These are phyloP conservation scores for Fusarium miscanthi DNA, from an alignment of 2,329 filamentous ascomycete species.

Conservation along the genomic window DNA sequence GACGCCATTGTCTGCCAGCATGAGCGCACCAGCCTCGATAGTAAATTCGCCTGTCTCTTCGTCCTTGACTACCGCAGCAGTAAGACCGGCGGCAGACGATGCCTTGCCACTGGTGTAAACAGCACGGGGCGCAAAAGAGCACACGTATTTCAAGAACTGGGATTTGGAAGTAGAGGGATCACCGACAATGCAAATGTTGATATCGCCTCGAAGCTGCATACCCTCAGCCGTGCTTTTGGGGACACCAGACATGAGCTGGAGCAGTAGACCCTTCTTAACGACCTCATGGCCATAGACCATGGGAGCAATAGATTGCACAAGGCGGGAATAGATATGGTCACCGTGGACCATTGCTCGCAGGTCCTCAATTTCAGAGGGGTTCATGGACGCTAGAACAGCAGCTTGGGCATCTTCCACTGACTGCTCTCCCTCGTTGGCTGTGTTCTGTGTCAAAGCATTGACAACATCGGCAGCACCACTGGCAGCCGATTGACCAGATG, in stretches of 20 bases:
- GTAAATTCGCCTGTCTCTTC: slow-evolving; percentile 99
- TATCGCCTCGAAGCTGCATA: slow-evolving; percentile 95
- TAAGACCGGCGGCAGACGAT: slow-evolving; percentile 96
- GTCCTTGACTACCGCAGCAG: slow-evolving; percentile 95
- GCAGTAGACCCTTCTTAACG: slow-evolving; percentile 94
- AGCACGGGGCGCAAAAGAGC: slow-evolving; percentile 93
- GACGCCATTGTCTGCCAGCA: slow-evolving; percentile 96
- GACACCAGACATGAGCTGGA: slow-evolving; percentile 97
- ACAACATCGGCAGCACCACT: slow-evolving; percentile 79
- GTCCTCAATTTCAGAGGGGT: slow-evolving; percentile 88
- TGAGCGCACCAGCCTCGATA: slow-evolving; percentile 96
- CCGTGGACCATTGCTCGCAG: slow-evolving; percentile 93
- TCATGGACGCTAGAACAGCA: slow-evolving; percentile 87
- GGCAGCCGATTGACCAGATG: slow-evolving; percentile 78
- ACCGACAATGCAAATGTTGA: slow-evolving; percentile 98
- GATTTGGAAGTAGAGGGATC: slow-evolving; percentile 98
- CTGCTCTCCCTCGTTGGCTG: slow-evolving; percentile 73
- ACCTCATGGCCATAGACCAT: slow-evolving; percentile 98
- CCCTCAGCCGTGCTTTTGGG: slow-evolving; percentile 91
- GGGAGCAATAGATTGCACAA: slow-evolving; percentile 93
- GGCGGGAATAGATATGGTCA: slow-evolving; percentile 91
- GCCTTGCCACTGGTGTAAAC: slow-evolving; percentile 99
- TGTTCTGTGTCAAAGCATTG: slow-evolving; percentile 75
- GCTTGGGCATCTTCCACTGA: slow-evolving; percentile 88
- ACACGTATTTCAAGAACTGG: slow-evolving; percentile 98